Evolutionary conservation across 768 basidiomycete species (phyloP).

Genomic region (Mycena amicta): DNA sequence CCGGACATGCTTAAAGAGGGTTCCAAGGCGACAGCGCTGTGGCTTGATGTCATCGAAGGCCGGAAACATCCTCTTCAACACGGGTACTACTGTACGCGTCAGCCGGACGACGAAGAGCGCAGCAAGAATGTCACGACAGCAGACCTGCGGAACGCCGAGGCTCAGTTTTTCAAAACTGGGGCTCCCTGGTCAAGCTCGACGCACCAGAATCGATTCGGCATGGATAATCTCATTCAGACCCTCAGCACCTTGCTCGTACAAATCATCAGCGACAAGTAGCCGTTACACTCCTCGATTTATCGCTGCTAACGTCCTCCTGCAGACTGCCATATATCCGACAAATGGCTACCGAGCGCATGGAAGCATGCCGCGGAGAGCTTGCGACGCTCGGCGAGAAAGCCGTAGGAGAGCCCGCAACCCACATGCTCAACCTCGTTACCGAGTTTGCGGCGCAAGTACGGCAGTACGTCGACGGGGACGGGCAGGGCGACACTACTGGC

Average conservation of each 20-base stretch:
- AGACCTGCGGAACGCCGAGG: slow-evolving; percentile 35
- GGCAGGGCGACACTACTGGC: slow-evolving; percentile 24
- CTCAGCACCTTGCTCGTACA: slow-evolving; percentile 37
- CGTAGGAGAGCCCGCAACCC: slow-evolving; percentile 37
- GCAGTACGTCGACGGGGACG: slow-evolving; percentile 32
- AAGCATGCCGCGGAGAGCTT: slow-evolving; percentile 28
- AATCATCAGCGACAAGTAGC: slow-evolving; percentile 30
- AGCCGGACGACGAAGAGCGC: slow-evolving; percentile 39
- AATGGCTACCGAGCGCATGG: slow-evolving; percentile 34
- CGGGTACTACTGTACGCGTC: slow-evolving; percentile 45
- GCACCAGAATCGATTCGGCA: slow-evolving; percentile 36
- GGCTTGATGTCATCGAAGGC: slow-evolving; percentile 47
- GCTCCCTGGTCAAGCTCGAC: slow-evolving; percentile 36
- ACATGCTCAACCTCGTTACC: slow-evolving; percentile 38
- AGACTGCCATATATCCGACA: slow-evolving; percentile 25
- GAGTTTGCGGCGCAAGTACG: slow-evolving; percentile 34
- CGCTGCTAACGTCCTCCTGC: not conserved
- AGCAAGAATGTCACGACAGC: slow-evolving; percentile 27
- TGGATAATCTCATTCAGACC: slow-evolving; percentile 31
- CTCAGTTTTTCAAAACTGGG: slow-evolving; percentile 34
- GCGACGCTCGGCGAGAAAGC: slow-evolving; percentile 31
- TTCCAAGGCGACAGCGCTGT: slow-evolving; percentile 37
- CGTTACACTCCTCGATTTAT: slow-evolving; percentile 24
- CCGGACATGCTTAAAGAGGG: slow-evolving; percentile 50
- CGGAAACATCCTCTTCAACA: slow-evolving; percentile 38